Evolutionary conservation across 192 early-diverging fungal species (phyloP).

Genomic region (Kickxella alabastrina): DNA sequence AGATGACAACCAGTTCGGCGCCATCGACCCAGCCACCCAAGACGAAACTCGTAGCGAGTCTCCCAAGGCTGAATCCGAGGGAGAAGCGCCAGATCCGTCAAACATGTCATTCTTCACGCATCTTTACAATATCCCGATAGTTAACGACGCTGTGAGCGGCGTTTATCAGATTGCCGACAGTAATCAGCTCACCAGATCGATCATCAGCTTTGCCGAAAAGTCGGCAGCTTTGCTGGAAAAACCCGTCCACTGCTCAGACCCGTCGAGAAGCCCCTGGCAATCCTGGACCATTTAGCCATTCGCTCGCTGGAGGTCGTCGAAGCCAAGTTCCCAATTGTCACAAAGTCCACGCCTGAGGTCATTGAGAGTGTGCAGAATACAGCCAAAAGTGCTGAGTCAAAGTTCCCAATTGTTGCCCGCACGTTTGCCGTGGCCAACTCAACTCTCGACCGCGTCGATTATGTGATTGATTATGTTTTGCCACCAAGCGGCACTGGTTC

Average conservation of each 20-base stretch:
- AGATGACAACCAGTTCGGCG: no score
- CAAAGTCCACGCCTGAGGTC: slow-evolving; percentile 59
- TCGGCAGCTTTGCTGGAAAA: slow-evolving; percentile 33
- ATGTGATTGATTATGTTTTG: slow-evolving; percentile 58
- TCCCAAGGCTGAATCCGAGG: slow-evolving; percentile 51
- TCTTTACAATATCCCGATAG: slow-evolving; percentile 53
- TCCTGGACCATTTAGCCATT: slow-evolving; percentile 59
- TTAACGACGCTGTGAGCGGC: slow-evolving; percentile 52
- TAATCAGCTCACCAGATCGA: slow-evolving; percentile 41
- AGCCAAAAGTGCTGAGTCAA: slow-evolving; percentile 33
- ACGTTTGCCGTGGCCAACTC: slow-evolving; percentile 59
- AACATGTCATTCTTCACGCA: slow-evolving; percentile 49
- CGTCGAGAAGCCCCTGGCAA: slow-evolving; percentile 53
- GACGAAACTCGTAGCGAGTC: slow-evolving; percentile 57
- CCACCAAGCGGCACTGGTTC: no score
- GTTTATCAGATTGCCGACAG: slow-evolving; percentile 50
- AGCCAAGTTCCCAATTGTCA: slow-evolving; percentile 57
- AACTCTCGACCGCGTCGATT: slow-evolving; percentile 56
- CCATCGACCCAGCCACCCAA: no score
- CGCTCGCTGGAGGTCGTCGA: slow-evolving; percentile 64
- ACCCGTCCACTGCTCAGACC: slow-evolving; percentile 46
- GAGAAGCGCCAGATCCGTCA: slow-evolving; percentile 32
- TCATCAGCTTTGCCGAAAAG: slow-evolving; percentile 46
- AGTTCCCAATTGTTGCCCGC: slow-evolving; percentile 54
- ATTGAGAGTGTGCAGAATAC: slow-evolving; percentile 52